phyloP scores from a whole-genome alignment of 257 asterid species.

The Rubia yunnanensis region DNA sequence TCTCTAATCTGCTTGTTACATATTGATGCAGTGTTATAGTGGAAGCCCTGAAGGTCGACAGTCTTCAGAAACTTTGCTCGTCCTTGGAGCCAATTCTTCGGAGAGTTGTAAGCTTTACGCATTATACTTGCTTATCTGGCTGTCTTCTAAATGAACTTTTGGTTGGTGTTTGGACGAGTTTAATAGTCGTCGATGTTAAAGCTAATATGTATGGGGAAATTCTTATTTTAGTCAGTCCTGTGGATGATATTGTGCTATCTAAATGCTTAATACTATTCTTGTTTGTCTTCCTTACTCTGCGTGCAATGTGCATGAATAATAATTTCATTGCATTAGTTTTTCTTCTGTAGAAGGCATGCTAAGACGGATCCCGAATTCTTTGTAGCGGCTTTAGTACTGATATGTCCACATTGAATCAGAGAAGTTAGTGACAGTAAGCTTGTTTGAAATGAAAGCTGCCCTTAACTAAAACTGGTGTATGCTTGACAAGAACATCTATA shows the following conservation, averaged over 20 bases:
- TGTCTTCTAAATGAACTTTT: neutral
- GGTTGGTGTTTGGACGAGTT: neutral
- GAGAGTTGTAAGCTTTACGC: conserved; percentile 69
- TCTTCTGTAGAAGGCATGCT: neutral
- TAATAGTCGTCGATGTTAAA: neutral
- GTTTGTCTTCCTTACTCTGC: neutral
- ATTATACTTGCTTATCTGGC: conserved; percentile 5
- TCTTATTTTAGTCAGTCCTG: neutral
- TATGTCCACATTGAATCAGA: neutral
- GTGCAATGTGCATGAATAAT: neutral
- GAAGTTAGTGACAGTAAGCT: neutral
- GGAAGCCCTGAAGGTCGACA: conserved; percentile 91
- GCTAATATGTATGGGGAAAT: neutral
- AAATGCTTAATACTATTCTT: neutral
- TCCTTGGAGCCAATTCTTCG: conserved; percentile 93
- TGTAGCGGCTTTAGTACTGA: neutral
- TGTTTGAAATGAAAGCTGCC: neutral
- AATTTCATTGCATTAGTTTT: neutral
- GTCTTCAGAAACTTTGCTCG: conserved; percentile 95
- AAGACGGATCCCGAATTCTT: neutral
- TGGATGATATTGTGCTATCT: neutral
- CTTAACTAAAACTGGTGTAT: neutral
- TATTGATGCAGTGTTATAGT: conserved; percentile 75
- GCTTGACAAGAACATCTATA: neutral
- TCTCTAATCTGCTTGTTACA: neutral